A percentile compares a stretch with the other conserved stretches of the same genome.
Evolutionary conservation across 768 basidiomycete species (phyloP).

Genomic region (Candolleomyces eurysporus): DNA sequence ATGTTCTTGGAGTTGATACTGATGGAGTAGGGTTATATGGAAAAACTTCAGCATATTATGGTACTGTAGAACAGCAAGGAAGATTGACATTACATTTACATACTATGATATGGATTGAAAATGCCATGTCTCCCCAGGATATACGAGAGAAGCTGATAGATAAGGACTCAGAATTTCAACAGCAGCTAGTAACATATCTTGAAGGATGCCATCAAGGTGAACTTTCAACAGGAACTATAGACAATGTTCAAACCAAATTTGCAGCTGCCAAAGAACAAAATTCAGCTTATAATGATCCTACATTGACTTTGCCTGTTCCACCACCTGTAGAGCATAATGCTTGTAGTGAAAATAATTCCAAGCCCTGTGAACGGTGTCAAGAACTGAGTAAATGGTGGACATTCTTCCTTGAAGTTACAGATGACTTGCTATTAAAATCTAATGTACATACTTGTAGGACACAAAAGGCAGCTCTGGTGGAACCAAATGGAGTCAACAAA

Average conservation of each 20-base stretch:
- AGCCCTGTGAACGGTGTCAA: slow-evolving; percentile 16
- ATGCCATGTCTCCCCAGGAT: slow-evolving; percentile 25
- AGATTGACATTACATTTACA: slow-evolving; percentile 34
- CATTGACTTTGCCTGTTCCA: slow-evolving; percentile 17
- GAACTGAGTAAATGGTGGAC: slow-evolving; percentile 12
- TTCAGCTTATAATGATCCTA: slow-evolving; percentile 20
- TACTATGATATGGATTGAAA: slow-evolving; percentile 32
- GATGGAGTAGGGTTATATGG: slow-evolving; percentile 26
- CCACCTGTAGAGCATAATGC: slow-evolving; percentile 13
- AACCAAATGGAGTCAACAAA: background rate
- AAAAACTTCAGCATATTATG: slow-evolving; percentile 29
- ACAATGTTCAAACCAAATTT: slow-evolving; percentile 9
- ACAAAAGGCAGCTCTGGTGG: background rate
- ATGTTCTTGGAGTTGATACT: slow-evolving; percentile 21
- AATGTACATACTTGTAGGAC: slow-evolving; percentile 27
- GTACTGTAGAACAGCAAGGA: slow-evolving; percentile 40
- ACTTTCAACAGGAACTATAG: slow-evolving; percentile 22
- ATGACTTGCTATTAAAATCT: slow-evolving; percentile 26
- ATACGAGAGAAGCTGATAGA: slow-evolving; percentile 24
- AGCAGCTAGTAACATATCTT: slow-evolving; percentile 27
- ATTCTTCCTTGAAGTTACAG: slow-evolving; percentile 17
- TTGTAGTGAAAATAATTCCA: background rate
- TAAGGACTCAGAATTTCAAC: slow-evolving; percentile 23
- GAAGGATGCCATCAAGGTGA: slow-evolving; percentile 30
- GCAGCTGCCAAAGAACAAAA: background rate